Evolutionary conservation across 1,139 yeast genomes (phyloP), one percentile per base, ranked within the genome.

Genomic region (Lodderomyces jiufengensis): DNA sequence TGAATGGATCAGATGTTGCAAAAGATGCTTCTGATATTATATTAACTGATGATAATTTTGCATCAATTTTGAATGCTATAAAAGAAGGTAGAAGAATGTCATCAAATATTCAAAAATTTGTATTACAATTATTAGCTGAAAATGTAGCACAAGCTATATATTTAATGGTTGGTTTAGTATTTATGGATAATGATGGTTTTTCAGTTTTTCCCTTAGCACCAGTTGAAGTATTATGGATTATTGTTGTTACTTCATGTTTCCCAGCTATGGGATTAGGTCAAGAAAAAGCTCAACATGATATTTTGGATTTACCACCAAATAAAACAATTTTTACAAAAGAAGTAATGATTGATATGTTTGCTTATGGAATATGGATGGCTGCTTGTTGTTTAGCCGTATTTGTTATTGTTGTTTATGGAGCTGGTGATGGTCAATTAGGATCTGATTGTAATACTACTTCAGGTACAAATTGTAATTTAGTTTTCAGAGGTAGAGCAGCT

Each of bases 1-100:
- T 65, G 41, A 63, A 63, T 41, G 71, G 71, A 4, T 73, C 80
- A 1, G 81, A 76, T 51, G 81, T 76, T 31, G 81, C 81, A 11
- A 71, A 76, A 44, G 68, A 74, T 40, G 80, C 81, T 1, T 70
- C 78, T 8, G 81, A 76, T 51, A 70, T 76, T 60, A 78, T 76
- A 15, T 58, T 76, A 43, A 63, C 70, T 4, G 71, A 55, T 61
- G 74, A 73, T 47, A 73, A 73, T 46, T 73, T 73, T 54, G 70
- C 76, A 7, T 67, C 76, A 23, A 72, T 73, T 44, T 70, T 72
- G 49, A 63, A 69, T 44, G 78, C 78, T 7, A 42, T 84, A 44
- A 90, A 83, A 58, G 94, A 84, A 57, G 94, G 94, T 20, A 71
- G 94, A 50, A 71, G 92, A 52, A 84, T 84, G 90, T 73, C 85